These are phyloP conservation scores for Backusella circina DNA, from an alignment of 192 early-diverging fungal genomes.

Conservation along the genomic window DNA sequence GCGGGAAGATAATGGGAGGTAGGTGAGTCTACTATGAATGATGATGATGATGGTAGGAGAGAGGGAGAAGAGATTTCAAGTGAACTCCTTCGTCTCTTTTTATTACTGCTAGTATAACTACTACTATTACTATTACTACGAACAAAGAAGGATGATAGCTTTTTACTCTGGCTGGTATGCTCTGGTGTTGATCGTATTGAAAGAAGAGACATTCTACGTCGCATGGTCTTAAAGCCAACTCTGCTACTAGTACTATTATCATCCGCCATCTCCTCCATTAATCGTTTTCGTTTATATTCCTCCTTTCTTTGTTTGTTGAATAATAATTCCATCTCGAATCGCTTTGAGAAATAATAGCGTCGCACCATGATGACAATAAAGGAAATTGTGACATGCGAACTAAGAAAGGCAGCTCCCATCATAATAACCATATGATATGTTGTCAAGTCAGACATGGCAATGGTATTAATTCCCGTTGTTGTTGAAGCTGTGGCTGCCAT, in stretches of 20 bases:
- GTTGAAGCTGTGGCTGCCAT: constrained; percentile 20
- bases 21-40: background rate
- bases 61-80: background rate
- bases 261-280: background rate
- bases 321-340: constrained; percentile 26
- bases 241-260: background rate
- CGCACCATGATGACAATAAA: constrained; percentile 22
- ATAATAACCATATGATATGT: constrained; percentile 23
- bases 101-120: background rate
- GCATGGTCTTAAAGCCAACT: background rate
- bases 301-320: constrained; percentile 10
- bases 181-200: background rate
- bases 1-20: background rate
- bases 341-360: constrained; percentile 23
- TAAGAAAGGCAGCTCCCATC: constrained; percentile 19
- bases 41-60: background rate
- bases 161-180: background rate
- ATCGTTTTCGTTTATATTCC: background rate
- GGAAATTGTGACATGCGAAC: constrained; percentile 19
- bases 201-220: constrained; percentile 7
- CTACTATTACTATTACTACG: background rate
- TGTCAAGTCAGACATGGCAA: constrained; percentile 21
- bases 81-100: background rate
- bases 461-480: constrained; percentile 31
- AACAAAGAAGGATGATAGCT: background rate